Percentiles rank a stretch among this genome's conserved stretches.
These are phyloP conservation scores for Rhizoctonia solani DNA, from an alignment of 1,284 basidiomycete species.

Conservation along the genomic window DNA sequence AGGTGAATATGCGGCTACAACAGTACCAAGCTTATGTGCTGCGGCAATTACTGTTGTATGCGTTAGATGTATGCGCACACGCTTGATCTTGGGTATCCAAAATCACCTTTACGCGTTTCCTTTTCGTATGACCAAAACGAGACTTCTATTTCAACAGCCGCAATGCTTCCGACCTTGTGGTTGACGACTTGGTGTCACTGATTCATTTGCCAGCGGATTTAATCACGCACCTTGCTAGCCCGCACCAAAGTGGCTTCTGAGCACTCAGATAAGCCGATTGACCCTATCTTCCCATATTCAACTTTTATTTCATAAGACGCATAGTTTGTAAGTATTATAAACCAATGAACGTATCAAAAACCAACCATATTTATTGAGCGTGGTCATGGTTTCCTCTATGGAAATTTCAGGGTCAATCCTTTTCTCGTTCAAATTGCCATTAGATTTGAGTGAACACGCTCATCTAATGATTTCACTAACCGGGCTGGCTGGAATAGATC, in stretches of 20 bases:
- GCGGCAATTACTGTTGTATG: slow-evolving; percentile 49
- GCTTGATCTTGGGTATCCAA: too few relatives aligned
- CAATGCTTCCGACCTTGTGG: slow-evolving; percentile 51
- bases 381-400: slow-evolving; percentile 33
- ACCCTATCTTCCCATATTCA: slow-evolving; percentile 39
- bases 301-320: background rate
- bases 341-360: background rate
- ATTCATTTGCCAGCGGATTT: too few relatives aligned
- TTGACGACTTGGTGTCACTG: background rate
- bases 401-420: slow-evolving; percentile 35
- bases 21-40: slow-evolving; percentile 52
- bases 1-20: slow-evolving; percentile 57
- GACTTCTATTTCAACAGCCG: slow-evolving; percentile 59
- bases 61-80: too few relatives aligned
- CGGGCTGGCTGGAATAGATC: slow-evolving; percentile 37
- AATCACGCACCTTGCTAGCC: slow-evolving; percentile 31
- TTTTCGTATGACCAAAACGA: slow-evolving; percentile 56
- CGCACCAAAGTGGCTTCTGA: slow-evolving; percentile 33
- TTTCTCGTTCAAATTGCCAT: too few relatives aligned
- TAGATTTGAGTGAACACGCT: background rate
- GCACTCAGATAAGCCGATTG: slow-evolving; percentile 39
- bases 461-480: slow-evolving; percentile 5
- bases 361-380: slow-evolving; percentile 31
- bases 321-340: slow-evolving; percentile 4
- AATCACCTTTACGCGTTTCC: slow-evolving; percentile 49